Conservation (phyloP, 2,329 filamentous ascomycete genomes). For the Tolypocladium amazonense region DNA sequence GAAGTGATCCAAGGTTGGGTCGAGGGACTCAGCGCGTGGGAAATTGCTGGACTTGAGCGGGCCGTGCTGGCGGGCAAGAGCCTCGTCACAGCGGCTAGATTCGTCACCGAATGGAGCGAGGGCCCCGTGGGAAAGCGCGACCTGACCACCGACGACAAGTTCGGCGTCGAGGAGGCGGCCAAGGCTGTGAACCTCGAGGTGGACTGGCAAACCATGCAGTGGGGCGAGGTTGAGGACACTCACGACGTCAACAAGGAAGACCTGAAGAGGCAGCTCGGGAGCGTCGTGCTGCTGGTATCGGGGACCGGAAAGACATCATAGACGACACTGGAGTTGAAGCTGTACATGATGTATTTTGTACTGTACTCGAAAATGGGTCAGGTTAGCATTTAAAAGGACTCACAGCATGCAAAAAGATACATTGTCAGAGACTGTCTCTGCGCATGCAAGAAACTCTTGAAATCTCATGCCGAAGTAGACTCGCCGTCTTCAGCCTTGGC, state of each 20-base stretch:
- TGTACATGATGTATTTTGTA: not conserved
- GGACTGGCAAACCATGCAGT: conserved; percentile 77
- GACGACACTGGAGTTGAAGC: not conserved
- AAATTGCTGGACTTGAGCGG: conserved; percentile 79
- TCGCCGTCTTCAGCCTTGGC: not conserved
- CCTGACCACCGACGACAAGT: conserved; percentile 27
- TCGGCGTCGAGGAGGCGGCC: conserved; percentile 76
- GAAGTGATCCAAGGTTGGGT: conserved; percentile 74
- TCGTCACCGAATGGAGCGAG: conserved; percentile 83
- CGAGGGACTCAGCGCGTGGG: conserved; percentile 58
- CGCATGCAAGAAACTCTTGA: not conserved
- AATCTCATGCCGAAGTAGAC: not conserved
- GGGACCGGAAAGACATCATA: conserved; percentile 31
- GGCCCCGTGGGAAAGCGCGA: conserved; percentile 46
- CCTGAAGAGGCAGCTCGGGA: conserved; percentile 75
- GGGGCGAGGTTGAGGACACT: conserved; percentile 97
- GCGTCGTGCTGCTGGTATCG: conserved; percentile 70
- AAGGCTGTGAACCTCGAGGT: conserved; percentile 74
- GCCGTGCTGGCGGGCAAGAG: conserved; percentile 81
- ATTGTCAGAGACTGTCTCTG: not conserved
- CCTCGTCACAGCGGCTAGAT: conserved; percentile 61
- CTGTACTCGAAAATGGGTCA: not conserved
- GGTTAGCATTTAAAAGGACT: not conserved
- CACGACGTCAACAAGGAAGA: conserved; percentile 96
- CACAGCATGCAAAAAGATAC: not conserved